Conservation (phyloP, 2,329 filamentous ascomycete species). For the Clonostachys chloroleuca region DNA sequence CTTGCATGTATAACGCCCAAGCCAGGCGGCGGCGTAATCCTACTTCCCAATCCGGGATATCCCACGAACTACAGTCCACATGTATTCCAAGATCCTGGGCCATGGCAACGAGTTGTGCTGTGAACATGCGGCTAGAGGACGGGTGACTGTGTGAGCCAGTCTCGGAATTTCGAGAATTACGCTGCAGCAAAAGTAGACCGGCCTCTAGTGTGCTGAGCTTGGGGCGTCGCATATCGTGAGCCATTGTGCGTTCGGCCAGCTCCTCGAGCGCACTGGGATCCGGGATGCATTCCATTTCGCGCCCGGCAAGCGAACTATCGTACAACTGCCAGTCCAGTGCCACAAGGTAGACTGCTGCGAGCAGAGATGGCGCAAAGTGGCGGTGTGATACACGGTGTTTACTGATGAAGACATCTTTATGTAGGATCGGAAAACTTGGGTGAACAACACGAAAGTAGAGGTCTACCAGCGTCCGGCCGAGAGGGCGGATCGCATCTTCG, state of each 20-base stretch:
- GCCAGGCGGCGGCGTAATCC: constrained; percentile 56
- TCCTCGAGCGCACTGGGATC: constrained; percentile 24
- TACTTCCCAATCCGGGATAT: constrained; percentile 59
- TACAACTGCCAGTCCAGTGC: constrained; percentile 58
- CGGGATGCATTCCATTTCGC: constrained; percentile 16
- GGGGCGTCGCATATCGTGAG: constrained; percentile 35
- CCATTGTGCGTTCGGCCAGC: constrained; percentile 35
- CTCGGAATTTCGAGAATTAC: constrained; percentile 4
- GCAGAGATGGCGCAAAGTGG: constrained; percentile 53
- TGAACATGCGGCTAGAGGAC: constrained; percentile 21
- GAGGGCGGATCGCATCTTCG: constrained; percentile 57
- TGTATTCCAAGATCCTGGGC: constrained; percentile 56
- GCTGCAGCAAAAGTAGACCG: constrained; percentile 47
- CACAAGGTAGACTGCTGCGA: constrained; percentile 59
- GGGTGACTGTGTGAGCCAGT: neutral
- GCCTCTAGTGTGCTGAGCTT: constrained; percentile 52
- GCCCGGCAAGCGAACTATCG: constrained; percentile 40
- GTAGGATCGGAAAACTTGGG: constrained; percentile 52
- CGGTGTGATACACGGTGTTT: constrained; percentile 53
- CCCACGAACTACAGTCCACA: constrained; percentile 58
- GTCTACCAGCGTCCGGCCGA: constrained; percentile 59
- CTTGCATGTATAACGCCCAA: constrained; percentile 60
- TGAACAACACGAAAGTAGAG: constrained; percentile 63
- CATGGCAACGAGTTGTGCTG: constrained; percentile 49
- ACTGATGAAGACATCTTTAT: constrained; percentile 58